Percentiles rank a stretch among this genome's conserved stretches.
Conservation (phyloP, 2,329 filamentous ascomycete species). For the Ascochyta clinopodiicola region DNA sequence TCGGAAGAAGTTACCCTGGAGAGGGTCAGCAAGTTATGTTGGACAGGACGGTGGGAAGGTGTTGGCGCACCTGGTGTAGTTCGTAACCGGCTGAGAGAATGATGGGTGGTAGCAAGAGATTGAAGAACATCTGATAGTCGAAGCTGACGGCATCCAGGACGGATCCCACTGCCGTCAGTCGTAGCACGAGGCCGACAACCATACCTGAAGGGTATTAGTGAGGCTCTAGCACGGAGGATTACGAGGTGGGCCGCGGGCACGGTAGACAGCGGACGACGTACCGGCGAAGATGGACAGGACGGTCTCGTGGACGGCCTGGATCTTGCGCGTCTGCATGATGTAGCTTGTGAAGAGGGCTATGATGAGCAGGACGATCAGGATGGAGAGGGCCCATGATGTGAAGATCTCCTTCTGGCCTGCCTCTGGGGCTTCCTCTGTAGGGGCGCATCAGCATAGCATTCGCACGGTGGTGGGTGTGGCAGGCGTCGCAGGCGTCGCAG, state of each 20-base stretch:
- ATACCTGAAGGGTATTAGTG: conserved; percentile 69
- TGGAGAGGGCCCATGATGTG: conserved; percentile 96
- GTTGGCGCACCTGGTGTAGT: conserved; percentile 73
- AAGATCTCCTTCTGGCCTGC: conserved; percentile 92
- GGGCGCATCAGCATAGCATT: conserved; percentile 50
- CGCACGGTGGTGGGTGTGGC: not conserved
- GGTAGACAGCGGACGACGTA: conserved; percentile 47
- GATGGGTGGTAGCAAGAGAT: conserved; percentile 95
- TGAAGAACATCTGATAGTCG: conserved; percentile 99
- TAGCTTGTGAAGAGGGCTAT: conserved; percentile 96
- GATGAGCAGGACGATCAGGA: conserved; percentile 92
- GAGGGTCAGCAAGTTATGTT: not conserved
- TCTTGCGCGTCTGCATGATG: conserved; percentile 93
- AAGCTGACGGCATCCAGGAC: conserved; percentile 93
- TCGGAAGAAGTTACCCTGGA: conserved; percentile 90
- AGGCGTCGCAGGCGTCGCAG: not conserved
- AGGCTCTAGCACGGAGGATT: conserved; percentile 25
- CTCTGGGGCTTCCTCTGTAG: conserved; percentile 69
- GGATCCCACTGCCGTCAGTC: conserved; percentile 79
- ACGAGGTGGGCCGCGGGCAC: conserved; percentile 22
- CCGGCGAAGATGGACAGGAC: conserved; percentile 98
- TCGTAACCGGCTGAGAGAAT: conserved; percentile 98
- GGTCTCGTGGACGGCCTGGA: conserved; percentile 97
- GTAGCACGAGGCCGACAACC: conserved; percentile 88
- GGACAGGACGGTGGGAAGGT: not conserved